Conservation (phyloP, 2,329 filamentous ascomycete genomes). For the Sclerotinia borealis region DNA sequence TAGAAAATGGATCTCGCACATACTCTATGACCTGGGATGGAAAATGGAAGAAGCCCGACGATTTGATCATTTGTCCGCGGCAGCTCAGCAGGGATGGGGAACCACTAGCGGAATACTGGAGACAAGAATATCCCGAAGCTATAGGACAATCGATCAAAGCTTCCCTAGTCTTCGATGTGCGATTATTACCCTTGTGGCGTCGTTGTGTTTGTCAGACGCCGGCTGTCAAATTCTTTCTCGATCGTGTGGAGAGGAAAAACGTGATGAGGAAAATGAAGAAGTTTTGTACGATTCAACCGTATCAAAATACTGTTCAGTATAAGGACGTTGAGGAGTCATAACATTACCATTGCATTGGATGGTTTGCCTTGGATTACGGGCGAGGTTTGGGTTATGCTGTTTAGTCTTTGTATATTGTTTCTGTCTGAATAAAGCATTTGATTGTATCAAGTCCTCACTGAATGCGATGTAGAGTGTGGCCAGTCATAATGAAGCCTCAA, state of each 20-base stretch:
- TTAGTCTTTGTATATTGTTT: background rate
- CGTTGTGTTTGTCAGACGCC: background rate
- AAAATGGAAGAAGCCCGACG: background rate
- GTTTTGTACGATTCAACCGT: background rate
- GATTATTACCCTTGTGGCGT: background rate
- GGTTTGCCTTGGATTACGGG: background rate
- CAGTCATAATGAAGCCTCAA: no score
- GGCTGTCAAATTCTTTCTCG: background rate
- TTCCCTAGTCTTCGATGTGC: background rate
- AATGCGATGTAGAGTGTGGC: background rate
- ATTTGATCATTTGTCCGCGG: conserved; percentile 1
- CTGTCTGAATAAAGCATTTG: background rate
- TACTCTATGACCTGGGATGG: background rate
- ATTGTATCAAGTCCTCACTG: no score
- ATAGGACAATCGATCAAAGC: background rate
- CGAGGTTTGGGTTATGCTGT: background rate
- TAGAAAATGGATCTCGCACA: fast-evolving
- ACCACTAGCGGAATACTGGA: background rate
- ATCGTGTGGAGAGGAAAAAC: background rate
- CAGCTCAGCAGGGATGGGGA: background rate
- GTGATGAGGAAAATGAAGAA: background rate
- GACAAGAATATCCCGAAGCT: background rate
- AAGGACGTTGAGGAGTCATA: background rate
- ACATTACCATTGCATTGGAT: background rate
- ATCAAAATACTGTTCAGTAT: background rate